A percentile compares a stretch with the other conserved stretches of the same genome.
phyloP scores from a whole-genome alignment of 2,329 filamentous ascomycete genomes.

The Fusarium bactridioides region DNA sequence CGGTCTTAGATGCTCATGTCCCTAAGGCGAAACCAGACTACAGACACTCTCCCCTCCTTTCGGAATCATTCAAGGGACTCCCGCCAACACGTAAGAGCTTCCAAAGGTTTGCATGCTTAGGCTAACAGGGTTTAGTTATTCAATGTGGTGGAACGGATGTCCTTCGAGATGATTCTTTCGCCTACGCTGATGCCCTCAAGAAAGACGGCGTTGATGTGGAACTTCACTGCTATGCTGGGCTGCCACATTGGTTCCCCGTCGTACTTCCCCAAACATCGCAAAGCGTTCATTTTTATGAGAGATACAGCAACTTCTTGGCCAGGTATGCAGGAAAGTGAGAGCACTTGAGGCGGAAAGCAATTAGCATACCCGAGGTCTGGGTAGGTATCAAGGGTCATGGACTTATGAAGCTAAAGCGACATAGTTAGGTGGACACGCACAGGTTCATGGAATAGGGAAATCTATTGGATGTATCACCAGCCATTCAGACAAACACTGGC shows the following conservation, averaged over 20 bases:
- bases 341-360: not conserved
- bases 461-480: not conserved
- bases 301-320: conserved; percentile 8
- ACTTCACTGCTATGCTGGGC: conserved; percentile 24
- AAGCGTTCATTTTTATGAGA: conserved; percentile 2
- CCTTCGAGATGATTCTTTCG: conserved; percentile 32
- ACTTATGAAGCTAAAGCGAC: not conserved
- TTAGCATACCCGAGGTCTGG: too few species aligned
- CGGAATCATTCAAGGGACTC: conserved; percentile 12
- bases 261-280: not conserved
- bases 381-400: not conserved
- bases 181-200: conserved; percentile 29
- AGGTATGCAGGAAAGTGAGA: not conserved
- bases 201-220: conserved; percentile 22
- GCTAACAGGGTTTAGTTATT: conserved; percentile 5
- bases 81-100: conserved; percentile 27
- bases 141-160: conserved; percentile 32
- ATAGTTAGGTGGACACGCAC: not conserved
- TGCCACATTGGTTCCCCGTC: conserved; percentile 37
- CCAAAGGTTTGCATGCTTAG: fast-evolving
- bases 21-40: conserved; percentile 16
- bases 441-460: not conserved
- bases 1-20: conserved; percentile 9
- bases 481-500: not conserved
- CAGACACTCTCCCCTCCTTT: conserved; percentile 35